A percentile compares a stretch with the other conserved stretches of the same genome.
Evolutionary conservation across 1,284 basidiomycete genomes (phyloP).

Genomic region (Earliella scabrosa): DNA sequence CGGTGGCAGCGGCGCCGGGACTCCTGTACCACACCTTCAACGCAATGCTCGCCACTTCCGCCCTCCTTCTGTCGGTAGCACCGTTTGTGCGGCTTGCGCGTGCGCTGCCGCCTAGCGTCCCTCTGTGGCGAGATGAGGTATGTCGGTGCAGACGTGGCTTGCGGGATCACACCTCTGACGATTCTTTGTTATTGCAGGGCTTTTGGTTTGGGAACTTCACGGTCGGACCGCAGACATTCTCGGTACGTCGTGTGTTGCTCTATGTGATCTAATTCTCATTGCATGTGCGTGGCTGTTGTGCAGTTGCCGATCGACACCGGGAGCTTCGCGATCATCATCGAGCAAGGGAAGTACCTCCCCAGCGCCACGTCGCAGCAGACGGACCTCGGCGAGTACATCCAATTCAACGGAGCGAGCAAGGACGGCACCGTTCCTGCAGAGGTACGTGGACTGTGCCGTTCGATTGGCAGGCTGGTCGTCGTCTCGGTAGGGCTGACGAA

Average conservation of each 20-base stretch:
- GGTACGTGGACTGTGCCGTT: too few relatives aligned
- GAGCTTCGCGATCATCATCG: slow-evolving; percentile 11
- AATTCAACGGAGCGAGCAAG: slow-evolving; percentile 14
- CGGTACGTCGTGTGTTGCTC: neutral
- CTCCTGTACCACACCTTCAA: too few relatives aligned
- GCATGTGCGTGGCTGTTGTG: too few relatives aligned
- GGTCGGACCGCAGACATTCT: slow-evolving; percentile 8
- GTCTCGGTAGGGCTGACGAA: too few relatives aligned
- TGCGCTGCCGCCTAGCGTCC: slow-evolving; percentile 5
- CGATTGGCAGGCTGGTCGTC: too few relatives aligned
- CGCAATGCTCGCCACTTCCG: too few relatives aligned
- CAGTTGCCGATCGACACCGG: slow-evolving; percentile 16
- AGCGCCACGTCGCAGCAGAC: slow-evolving; percentile 9
- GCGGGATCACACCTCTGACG: too few relatives aligned
- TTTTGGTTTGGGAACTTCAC: slow-evolving; percentile 13
- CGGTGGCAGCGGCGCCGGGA: too few relatives aligned
- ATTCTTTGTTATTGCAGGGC: neutral
- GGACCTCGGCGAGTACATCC: slow-evolving; percentile 15
- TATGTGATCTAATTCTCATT: too few relatives aligned
- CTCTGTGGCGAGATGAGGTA: slow-evolving; percentile 5
- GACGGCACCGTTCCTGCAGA: slow-evolving; percentile 7
- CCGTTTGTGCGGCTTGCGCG: neutral
- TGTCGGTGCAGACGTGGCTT: neutral
- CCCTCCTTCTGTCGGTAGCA: neutral
- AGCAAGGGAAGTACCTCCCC: slow-evolving; percentile 12